Conservation (phyloP, 176 grass and related monocot genomes). For the Echinochloa phyllopogon region DNA sequence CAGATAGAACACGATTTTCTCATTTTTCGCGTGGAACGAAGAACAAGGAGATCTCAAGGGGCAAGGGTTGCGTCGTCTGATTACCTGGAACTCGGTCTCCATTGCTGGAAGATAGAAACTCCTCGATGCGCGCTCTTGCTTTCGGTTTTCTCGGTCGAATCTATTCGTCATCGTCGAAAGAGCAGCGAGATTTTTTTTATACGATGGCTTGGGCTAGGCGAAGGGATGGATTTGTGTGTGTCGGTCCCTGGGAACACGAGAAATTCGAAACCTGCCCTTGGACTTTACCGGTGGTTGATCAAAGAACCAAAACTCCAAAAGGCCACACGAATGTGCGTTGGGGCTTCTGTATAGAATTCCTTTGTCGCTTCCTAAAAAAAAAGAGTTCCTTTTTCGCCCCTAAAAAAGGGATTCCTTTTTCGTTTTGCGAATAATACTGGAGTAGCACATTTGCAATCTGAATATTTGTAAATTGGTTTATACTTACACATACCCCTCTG, state of each 20-base stretch:
- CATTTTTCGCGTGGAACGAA: background rate
- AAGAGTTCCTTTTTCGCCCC: too few relatives aligned
- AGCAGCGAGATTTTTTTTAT: background rate
- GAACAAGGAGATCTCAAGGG: background rate
- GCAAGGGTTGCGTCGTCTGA: background rate
- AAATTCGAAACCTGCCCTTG: background rate
- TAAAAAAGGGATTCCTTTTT: too few relatives aligned
- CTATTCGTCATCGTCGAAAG: background rate
- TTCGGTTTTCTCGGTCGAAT: background rate
- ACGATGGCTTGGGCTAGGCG: background rate
- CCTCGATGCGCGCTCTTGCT: background rate
- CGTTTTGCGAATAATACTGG: too few relatives aligned
- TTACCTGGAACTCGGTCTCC: conserved; percentile 55
- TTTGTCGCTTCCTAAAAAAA: too few relatives aligned
- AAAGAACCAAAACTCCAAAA: too few relatives aligned
- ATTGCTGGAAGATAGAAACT: conserved; percentile 7
- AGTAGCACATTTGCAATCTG: too few relatives aligned
- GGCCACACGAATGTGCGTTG: too few relatives aligned
- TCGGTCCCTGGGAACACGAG: background rate
- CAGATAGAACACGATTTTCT: background rate
- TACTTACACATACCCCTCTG: too few relatives aligned
- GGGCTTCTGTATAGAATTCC: too few relatives aligned
- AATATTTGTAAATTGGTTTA: too few relatives aligned
- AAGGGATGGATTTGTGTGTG: background rate
- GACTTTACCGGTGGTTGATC: background rate